These are phyloP conservation scores for Penicillium sp. DNA, from an alignment of 2,329 filamentous ascomycete species.

Conservation along the genomic window DNA sequence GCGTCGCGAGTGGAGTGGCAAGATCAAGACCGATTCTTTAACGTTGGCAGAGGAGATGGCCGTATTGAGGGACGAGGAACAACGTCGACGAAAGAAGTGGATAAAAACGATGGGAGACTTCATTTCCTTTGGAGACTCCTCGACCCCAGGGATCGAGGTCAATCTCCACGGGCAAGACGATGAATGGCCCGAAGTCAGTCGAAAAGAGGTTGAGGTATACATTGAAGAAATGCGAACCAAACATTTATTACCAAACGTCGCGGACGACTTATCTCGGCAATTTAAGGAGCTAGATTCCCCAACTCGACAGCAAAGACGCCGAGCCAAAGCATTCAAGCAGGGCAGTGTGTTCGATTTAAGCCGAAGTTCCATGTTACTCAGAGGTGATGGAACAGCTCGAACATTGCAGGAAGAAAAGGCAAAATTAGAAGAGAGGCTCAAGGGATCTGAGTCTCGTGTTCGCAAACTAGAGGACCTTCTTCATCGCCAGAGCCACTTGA, in stretches of 20 bases:
- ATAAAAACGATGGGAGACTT: constrained; percentile 74
- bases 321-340: constrained; percentile 90
- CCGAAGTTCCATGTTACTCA: constrained; percentile 75
- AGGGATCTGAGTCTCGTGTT: constrained; percentile 81
- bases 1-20: constrained; percentile 84
- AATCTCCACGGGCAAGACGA: constrained; percentile 75
- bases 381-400: constrained; percentile 74
- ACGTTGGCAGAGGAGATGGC: constrained; percentile 90
- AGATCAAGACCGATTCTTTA: constrained; percentile 79
- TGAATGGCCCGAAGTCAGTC: constrained; percentile 69
- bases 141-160: constrained; percentile 72
- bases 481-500: constrained; percentile 66
- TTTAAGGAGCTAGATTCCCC: constrained; percentile 74
- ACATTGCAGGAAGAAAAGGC: constrained; percentile 77
- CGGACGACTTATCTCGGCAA: constrained; percentile 68
- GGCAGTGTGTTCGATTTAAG: constrained; percentile 91
- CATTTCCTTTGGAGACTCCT: constrained; percentile 60
- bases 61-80: constrained; percentile 84
- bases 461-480: constrained; percentile 86
- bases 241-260: constrained; percentile 58
- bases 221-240: constrained; percentile 60
- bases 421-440: constrained; percentile 66
- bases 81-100: constrained; percentile 84
- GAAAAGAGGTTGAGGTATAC: constrained; percentile 71
- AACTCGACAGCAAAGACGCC: constrained; percentile 77